Base-by-base conservation (phyloP, 345 rosid genomes). In the Brassica nigra region DNA sequence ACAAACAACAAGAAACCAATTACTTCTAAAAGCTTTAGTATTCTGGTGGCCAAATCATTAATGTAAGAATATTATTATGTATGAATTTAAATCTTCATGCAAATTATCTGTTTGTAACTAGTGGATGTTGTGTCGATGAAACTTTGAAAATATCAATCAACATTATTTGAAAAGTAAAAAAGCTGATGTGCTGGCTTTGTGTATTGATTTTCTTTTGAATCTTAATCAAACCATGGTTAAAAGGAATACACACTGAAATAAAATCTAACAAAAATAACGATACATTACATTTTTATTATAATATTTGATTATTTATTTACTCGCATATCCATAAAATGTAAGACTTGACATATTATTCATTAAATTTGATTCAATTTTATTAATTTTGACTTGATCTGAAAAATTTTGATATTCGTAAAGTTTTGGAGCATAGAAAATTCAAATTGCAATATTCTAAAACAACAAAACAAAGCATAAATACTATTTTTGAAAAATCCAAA, bases 1-100 rank as follows among this genome's bases (percentile, higher is more conserved):
- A 67, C 82, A 79, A 79, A 59, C 70, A 34, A 74, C 65, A 49
- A 68, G 64, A 74, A 8, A 80, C 34, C 79, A 80, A 74, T 12
- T 62, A 52, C 23, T 52, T 36, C 54, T 34, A 6, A 31, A 78
- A 30, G 58, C 70, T 63, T 58, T 61, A 31, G 8, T 65, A 31
- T 61, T 44, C 27, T 68, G 36, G 37, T 68, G 59, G 59, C 59
- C 36, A 44, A 42, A 44, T 20, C 20, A n/a, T 44, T 23, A 11
- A 12, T 68, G 15, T 8, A 28, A 5, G 59, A 27, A 67, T 63
- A 16, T 42, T 28, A 49, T 14, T 47, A 47, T 47, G 54, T 47
- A 15, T 47, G 54, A 47, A 49, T n/a, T 49, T 49, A 49, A 49
- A 49, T 3, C 12, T 47, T n/a, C 18, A 49, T n/a, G 57, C 57